Evolutionary conservation across 805 yeast genomes (phyloP), one percentile per base, ranked within the genome.

Genomic region (Lachancea thermotolerans): DNA sequence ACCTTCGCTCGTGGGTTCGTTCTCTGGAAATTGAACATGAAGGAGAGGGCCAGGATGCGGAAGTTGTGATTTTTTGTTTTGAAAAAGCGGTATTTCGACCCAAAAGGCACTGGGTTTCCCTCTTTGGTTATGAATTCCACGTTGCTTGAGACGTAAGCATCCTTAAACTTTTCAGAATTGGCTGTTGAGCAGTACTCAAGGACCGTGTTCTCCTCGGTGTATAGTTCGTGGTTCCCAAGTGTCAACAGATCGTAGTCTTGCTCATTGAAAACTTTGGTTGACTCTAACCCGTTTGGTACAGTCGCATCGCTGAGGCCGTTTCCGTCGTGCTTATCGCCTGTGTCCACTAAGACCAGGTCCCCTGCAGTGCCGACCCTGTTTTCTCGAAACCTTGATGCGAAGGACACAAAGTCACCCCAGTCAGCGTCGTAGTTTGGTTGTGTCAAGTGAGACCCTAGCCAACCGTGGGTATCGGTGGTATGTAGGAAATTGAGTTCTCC

Each of bases 381-480:
- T 0, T 57, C 50, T 30, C 70, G 68, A 54, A 90, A 60, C 45
- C 76, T 78, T 4, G 63, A 51, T 0, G 78, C 68, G 59, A 91
- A 90, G 0, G 90, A 79, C 2, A 85, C 59, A 48, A 84, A 86
- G 57, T 91, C 95, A 9, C 97, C 97, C 96, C 96, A 91, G 60
- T 90, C 86, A 4, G 86, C 93, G 33, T 82, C 75, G 62, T 81
- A 91, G 47, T 77, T 79, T 27, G 75, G 71, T 62, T 90, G 97
- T 52, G 81, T 80, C 34, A 78, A 55, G 67, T 91, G 99, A 0
- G 97, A 97, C 4, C 91, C 81, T 51, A 84, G 78, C 99, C 99
- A 93, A 1, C 93, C 97, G 63, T 93, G 99, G 2, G 97, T 91
- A 57, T 93, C 99, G 0, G 99, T 93, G 1, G 98, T 90, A 58